Evolutionary conservation across 1,284 basidiomycete genomes (phyloP).

Genomic region (Anthracocystis panici-leucophaei): DNA sequence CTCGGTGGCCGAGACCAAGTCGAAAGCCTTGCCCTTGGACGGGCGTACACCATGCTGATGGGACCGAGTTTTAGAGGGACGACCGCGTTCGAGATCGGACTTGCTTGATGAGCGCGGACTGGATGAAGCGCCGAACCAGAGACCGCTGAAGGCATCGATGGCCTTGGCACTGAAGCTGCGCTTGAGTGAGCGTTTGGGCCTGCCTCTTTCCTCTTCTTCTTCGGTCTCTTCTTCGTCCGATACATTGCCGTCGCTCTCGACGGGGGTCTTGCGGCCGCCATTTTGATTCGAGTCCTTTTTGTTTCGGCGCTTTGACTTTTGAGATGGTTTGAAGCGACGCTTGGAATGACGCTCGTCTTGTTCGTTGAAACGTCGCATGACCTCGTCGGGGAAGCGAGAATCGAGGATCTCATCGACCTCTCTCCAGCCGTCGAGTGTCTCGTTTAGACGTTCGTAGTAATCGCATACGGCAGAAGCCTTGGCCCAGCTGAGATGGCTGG

Average conservation of each 20-base stretch:
- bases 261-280: slow-evolving; percentile 13
- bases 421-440: slow-evolving; percentile 65
- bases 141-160: slow-evolving; percentile 50
- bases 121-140: slow-evolving; percentile 49
- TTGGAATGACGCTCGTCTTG: slow-evolving; percentile 22
- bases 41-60: slow-evolving; percentile 6
- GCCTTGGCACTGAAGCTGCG: slow-evolving; percentile 57
- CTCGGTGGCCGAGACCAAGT: slow-evolving; percentile 37
- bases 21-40: slow-evolving; percentile 22
- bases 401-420: slow-evolving; percentile 68
- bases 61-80: not conserved
- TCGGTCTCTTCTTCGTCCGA: slow-evolving; percentile 59
- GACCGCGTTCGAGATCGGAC: slow-evolving; percentile 37
- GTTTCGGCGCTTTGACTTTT: slow-evolving; percentile 33
- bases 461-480: slow-evolving; percentile 46
- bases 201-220: slow-evolving; percentile 39
- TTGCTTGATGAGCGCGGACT: slow-evolving; percentile 28
- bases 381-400: slow-evolving; percentile 65
- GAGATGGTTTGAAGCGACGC: slow-evolving; percentile 16
- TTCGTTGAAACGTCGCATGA: slow-evolving; percentile 61
- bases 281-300: slow-evolving; percentile 10
- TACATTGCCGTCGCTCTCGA: slow-evolving; percentile 52
- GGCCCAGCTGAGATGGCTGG: slow-evolving; percentile 36
- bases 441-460: slow-evolving; percentile 64
- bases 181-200: slow-evolving; percentile 28